Conservation (phyloP, 768 basidiomycete species). For the Phanerochaete carnosa region DNA sequence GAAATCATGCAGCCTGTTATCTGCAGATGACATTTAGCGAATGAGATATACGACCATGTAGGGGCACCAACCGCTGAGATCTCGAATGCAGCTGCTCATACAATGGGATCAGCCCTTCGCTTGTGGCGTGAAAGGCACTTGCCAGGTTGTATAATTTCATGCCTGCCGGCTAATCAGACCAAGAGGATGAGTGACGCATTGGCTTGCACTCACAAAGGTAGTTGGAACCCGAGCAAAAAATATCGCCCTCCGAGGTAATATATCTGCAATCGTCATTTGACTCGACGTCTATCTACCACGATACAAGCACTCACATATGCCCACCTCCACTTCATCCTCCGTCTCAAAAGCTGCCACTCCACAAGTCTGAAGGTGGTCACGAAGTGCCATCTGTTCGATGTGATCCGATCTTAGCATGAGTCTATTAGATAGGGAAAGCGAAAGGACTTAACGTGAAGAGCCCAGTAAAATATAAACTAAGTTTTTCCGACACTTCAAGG, state of each 20-base stretch:
- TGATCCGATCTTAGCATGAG: background rate
- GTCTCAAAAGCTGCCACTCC: background rate
- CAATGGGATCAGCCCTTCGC: background rate
- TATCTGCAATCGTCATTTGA: background rate
- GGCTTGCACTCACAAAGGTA: background rate
- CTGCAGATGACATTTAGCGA: background rate
- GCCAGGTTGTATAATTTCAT: background rate
- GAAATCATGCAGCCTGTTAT: background rate
- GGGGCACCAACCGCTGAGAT: background rate
- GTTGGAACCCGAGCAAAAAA: background rate
- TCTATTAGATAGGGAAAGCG: background rate
- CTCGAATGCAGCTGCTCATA: background rate
- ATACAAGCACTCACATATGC: background rate
- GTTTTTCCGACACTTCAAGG: background rate
- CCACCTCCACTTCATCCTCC: background rate
- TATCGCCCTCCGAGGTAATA: background rate
- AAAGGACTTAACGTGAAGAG: background rate
- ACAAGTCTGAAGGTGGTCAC: background rate
- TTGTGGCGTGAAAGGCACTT: background rate
- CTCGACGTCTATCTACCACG: background rate
- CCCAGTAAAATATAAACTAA: background rate
- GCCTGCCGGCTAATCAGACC: background rate
- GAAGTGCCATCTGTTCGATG: background rate
- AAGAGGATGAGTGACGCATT: background rate
- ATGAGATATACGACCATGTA: background rate